Conservation (phyloP, 768 basidiomycete species). For the Macrolepiota fuliginosa region DNA sequence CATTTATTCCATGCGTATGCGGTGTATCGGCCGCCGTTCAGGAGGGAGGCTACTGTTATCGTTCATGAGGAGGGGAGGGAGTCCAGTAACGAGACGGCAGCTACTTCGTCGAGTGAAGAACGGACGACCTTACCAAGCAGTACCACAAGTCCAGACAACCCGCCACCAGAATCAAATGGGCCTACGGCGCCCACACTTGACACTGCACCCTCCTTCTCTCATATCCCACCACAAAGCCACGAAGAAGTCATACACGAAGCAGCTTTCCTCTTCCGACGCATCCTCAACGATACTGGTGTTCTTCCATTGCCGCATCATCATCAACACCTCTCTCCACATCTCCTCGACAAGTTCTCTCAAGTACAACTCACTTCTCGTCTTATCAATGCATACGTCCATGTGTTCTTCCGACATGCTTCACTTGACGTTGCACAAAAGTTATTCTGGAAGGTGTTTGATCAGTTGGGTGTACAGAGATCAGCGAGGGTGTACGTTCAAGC, state of each 20-base stretch:
- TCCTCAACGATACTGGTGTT: constrained; percentile 34
- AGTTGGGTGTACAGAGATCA: constrained; percentile 41
- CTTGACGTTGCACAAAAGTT: constrained; percentile 46
- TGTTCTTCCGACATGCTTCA: constrained; percentile 56
- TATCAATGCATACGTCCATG: constrained; percentile 78
- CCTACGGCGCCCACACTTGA: constrained; percentile 8
- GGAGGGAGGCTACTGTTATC: constrained; percentile 44
- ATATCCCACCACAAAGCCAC: constrained; percentile 68
- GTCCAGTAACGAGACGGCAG: constrained; percentile 4
- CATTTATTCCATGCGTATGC: constrained; percentile 89
- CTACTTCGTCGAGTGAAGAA: not conserved
- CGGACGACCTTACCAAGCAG: not conserved
- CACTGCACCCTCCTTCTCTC: constrained; percentile 35
- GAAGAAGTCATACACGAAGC: constrained; percentile 74
- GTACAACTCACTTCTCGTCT: constrained; percentile 62
- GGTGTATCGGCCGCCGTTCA: constrained; percentile 71
- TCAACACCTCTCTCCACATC: constrained; percentile 11
- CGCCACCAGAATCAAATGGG: not conserved
- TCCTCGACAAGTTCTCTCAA: constrained; percentile 43
- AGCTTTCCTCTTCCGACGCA: constrained; percentile 58
- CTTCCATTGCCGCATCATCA: not conserved
- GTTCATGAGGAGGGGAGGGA: constrained; percentile 24
- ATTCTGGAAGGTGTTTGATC: constrained; percentile 51
- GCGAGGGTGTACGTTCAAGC: constrained; percentile 61
- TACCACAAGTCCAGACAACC: not conserved